Base-by-base conservation (phyloP, 129 eudicot species). In the Flaveria robusta region DNA sequence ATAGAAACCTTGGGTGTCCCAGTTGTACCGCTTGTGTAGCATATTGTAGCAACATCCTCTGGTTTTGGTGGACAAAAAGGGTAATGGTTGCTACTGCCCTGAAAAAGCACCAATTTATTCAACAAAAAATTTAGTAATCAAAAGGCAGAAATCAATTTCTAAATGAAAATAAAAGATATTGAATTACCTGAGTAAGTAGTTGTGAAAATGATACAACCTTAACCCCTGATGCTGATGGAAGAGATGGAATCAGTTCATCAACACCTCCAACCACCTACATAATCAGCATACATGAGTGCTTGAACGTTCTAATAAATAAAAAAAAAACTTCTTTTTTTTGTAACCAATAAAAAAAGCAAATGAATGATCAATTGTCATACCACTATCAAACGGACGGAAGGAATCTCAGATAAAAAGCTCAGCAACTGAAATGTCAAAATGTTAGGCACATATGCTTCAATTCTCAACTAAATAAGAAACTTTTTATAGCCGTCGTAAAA, bases 11-110 rank as follows among this genome's bases (percentile, higher is more conserved):
- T 93, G 27, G 98, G 98, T 56, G 92, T 90, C 72, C 98, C 98
- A 65, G 98, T 93, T 45, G 98, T 93, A 73, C 98, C 98, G 80
- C 98, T 93, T 49, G 98, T 93, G 74, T 93, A 93, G 82, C 95
- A 88, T 76, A 93, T 90, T 18, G 98, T 93, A 41, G 96, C 95
- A 77, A 93, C 66, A 77, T 88, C 96, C 71, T 85, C 91, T 12
- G 95, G 86, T 70, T 77, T 83, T 59, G 98, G 98, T 51, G 90
- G 87, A 60, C 84, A 64, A 80, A 90, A 90, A 45, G 96, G 88
- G 76, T 80, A 84, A 68, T 73, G 82, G 71, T 76, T 78, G 42
- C 75, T 70, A 58, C 79, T 86, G 56, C 98, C 98, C 98, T 93
- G 66, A 34, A 85, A 76, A 49, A 43, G 66, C 62, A 34, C 68